These are phyloP conservation scores for Candida sp. DNA, from an alignment of 1,139 yeast species.

Conservation along the genomic window DNA sequence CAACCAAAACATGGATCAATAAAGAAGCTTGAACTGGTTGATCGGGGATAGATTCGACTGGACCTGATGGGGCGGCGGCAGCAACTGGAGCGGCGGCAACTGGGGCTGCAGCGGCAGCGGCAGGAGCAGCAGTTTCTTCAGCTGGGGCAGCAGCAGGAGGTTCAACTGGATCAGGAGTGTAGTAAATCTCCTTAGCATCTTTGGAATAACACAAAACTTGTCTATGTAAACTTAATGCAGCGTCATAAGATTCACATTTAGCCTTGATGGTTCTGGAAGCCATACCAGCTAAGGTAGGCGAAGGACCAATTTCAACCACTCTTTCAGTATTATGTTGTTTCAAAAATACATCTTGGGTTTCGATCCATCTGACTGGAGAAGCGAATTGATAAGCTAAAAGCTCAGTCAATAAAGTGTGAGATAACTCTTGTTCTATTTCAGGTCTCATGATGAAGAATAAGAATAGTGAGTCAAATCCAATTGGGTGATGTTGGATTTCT, in stretches of 20 bases:
- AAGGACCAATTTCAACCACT: slow-evolving; percentile 97
- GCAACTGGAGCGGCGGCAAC: slow-evolving; percentile 61
- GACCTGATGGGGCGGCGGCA: slow-evolving; percentile 61
- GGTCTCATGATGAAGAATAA: slow-evolving; percentile 65
- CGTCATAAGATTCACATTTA: slow-evolving; percentile 96
- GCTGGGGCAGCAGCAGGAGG: slow-evolving; percentile 43
- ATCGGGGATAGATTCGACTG: slow-evolving; percentile 82
- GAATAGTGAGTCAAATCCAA: neutral
- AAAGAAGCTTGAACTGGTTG: slow-evolving; percentile 85
- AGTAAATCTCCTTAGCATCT: slow-evolving; percentile 94
- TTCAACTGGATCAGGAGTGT: slow-evolving; percentile 82
- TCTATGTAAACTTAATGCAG: slow-evolving; percentile 95
- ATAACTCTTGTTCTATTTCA: slow-evolving; percentile 96
- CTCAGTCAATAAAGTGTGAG: slow-evolving; percentile 92
- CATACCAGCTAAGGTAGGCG: slow-evolving; percentile 98
- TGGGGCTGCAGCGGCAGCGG: slow-evolving; percentile 49
- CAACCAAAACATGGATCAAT: slow-evolving; percentile 84
- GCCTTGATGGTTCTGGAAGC: slow-evolving; percentile 95
- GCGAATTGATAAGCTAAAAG: slow-evolving; percentile 98
- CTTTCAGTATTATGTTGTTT: slow-evolving; percentile 94
- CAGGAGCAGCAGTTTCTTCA: slow-evolving; percentile 41
- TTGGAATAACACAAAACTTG: slow-evolving; percentile 94
- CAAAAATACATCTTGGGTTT: slow-evolving; percentile 96
- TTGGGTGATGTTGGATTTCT: neutral
- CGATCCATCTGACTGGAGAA: slow-evolving; percentile 99